Conservation (phyloP, 139 green algal species). For the Chlamydomonas sphaeroides region DNA sequence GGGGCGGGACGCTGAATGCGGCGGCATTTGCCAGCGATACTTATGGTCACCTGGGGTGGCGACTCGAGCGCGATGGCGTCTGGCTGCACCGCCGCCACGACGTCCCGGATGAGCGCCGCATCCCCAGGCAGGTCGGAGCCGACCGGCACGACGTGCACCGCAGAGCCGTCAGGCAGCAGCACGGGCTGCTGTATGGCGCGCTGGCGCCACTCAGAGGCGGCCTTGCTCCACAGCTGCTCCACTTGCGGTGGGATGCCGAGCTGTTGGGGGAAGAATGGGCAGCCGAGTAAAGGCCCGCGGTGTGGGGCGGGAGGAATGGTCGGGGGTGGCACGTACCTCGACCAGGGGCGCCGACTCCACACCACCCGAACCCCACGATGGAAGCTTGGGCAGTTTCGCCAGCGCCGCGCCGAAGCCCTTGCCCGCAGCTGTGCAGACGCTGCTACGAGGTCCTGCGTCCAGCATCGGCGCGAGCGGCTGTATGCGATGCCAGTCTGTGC, state of each 20-base stretch:
- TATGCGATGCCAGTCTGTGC: too few relatives aligned
- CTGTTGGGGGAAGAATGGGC: too few relatives aligned
- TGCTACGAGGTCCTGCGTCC: too few relatives aligned
- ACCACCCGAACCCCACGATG: background rate
- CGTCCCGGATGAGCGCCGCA: conserved; percentile 13
- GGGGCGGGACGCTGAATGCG: too few relatives aligned
- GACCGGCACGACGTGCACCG: conserved; percentile 30
- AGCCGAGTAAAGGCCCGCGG: too few relatives aligned
- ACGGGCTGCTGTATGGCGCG: background rate
- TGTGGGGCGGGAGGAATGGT: too few relatives aligned
- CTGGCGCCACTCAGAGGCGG: background rate
- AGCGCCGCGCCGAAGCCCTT: conserved; percentile 1
- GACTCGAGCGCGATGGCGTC: conserved; percentile 36
- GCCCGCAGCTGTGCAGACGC: background rate
- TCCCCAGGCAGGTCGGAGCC: conserved; percentile 1
- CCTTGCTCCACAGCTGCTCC: background rate
- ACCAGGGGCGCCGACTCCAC: background rate
- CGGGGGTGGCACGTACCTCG: background rate
- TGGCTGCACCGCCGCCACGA: conserved; percentile 25
- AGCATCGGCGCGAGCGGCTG: too few relatives aligned
- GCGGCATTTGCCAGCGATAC: too few relatives aligned
- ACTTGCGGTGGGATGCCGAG: background rate
- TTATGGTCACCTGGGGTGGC: conserved; percentile 1
- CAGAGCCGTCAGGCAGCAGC: background rate
- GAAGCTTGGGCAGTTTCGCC: background rate